Evolutionary conservation across 306 rosid genomes (phyloP), one percentile per base, ranked within the genome.

Genomic region (Glycine soja): DNA sequence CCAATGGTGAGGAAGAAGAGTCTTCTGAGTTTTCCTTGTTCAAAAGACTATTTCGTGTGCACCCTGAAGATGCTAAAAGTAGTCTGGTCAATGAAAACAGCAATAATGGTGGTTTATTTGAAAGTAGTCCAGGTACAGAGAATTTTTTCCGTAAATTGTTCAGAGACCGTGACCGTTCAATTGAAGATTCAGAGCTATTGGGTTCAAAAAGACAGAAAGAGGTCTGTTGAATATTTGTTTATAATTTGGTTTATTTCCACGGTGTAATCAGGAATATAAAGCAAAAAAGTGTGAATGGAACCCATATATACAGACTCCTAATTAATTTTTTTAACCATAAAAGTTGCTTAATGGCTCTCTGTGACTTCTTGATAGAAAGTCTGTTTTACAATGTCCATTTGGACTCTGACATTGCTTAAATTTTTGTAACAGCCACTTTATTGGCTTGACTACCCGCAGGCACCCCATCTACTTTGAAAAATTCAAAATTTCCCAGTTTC

Each of bases 61-160:
- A 93, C 84, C 98, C 99, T 13, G 97, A 92, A 86, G 99, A 93
- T 72, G 87, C 84, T 64, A 93, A 95, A 92, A 80, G 82, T 82
- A 86, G 80, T 76, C 81, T 70, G 9, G 77, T 83, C 81, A 88
- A 83, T 89, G 97, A 89, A 71, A 89, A 40, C 71, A 88, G 13
- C 71, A 88, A 68, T 38, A 84, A 75, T 19, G 86, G 92, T 72
- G 84, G 87, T 74, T 80, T 88, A 74, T 72, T 79, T 83, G 97
- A 91, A 86, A 92, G 98, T 82, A 96, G 98, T 84, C 98, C 97
- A 47, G 97, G 99, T 70, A 90, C 97, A 48, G 99, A 96, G 86
- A 89, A 70, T 53, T 96, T 96, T 88, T 96, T 96, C 30, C 98
- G 98, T 66, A 96, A 96, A 80, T 87, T 93, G 86, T 96, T 96